phyloP scores from a whole-genome alignment of 2,329 filamentous ascomycete genomes.

The Colletotrichum caudatum region DNA sequence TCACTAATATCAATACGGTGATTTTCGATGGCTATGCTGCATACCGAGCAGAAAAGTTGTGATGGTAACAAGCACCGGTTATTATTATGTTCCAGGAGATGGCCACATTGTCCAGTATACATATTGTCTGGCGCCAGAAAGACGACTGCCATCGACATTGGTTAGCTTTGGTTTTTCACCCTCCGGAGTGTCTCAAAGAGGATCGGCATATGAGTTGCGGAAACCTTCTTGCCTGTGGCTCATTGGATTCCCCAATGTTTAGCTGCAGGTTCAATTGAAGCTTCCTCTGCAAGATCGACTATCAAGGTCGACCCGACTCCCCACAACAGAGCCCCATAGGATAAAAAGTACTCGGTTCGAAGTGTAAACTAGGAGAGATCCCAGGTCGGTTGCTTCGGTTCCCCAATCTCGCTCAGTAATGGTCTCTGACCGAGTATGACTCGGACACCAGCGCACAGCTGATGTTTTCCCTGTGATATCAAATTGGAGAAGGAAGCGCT shows the following conservation, averaged over 20 bases:
- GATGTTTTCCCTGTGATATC: background rate
- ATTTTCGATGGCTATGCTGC: background rate
- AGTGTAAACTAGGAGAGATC: too few relatives aligned
- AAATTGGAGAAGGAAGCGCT: background rate
- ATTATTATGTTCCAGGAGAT: background rate
- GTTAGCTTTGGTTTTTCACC: too few relatives aligned
- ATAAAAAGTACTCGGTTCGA: background rate
- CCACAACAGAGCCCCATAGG: background rate
- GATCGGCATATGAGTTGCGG: background rate
- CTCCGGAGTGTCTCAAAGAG: background rate
- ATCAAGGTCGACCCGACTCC: background rate
- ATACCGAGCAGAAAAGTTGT: background rate
- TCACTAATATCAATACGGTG: slow-evolving; percentile 11
- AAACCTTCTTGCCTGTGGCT: background rate
- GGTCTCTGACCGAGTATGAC: background rate
- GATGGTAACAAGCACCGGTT: background rate
- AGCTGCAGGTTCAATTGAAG: background rate
- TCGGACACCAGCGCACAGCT: background rate
- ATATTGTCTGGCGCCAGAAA: background rate
- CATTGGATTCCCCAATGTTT: background rate
- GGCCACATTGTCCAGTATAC: background rate
- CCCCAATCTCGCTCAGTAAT: background rate
- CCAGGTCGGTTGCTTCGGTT: background rate
- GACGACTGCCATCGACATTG: background rate
- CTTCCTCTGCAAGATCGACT: background rate